Evolutionary conservation across 129 eudicot species (phyloP).

Genomic region (Cynara cardunculus): DNA sequence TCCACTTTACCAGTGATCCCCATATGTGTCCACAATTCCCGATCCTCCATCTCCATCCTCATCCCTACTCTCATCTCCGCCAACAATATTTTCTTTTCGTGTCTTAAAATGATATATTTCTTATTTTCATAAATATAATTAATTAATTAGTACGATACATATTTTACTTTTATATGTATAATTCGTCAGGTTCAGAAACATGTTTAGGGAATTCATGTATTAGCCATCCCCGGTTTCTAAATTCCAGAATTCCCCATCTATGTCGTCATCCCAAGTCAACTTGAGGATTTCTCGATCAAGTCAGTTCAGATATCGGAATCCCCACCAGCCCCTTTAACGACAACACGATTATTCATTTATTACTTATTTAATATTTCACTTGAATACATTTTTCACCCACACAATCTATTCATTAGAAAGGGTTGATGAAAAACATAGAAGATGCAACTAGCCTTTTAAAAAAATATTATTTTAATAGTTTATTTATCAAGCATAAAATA

Average conservation of each 20-base stretch:
- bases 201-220: no score
- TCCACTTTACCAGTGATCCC: no score
- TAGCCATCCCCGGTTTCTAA: no score
- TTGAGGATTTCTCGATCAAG: background rate
- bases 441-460: constrained; percentile 1
- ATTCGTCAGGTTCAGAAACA: background rate
- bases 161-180: no score
- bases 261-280: no score
- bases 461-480: background rate
- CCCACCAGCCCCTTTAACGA: no score
- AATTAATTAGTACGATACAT: no score
- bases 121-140: no score
- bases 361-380: background rate
- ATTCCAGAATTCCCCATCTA: background rate
- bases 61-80: no score
- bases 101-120: background rate
- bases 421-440: background rate
- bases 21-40: no score
- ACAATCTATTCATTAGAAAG: background rate
- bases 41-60: no score
- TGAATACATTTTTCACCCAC: background rate
- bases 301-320: background rate
- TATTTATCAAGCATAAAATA: background rate
- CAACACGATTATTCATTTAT: background rate
- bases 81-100: background rate